phyloP scores from a whole-genome alignment of 441 rosid genomes.

The Manihot esculenta region DNA sequence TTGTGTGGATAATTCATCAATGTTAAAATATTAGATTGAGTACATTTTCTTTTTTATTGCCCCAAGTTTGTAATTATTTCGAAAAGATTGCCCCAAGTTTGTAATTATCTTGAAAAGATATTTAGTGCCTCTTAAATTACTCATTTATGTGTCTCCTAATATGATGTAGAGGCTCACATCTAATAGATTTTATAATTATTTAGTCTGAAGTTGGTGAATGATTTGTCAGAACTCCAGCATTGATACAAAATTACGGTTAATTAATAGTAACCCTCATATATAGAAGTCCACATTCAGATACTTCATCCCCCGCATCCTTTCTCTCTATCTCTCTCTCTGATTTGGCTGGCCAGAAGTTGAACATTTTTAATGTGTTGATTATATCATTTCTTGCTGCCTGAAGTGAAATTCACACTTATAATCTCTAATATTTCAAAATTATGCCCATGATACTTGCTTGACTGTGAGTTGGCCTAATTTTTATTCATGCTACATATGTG shows the following conservation, averaged over 20 bases:
- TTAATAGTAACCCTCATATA: background rate
- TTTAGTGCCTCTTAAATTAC: slow-evolving; percentile 1
- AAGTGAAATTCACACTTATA: background rate
- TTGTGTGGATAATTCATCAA: background rate
- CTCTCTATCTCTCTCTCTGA: background rate
- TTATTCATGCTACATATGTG: background rate
- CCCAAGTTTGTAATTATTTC: too few species aligned
- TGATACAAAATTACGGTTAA: background rate
- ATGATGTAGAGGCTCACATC: background rate
- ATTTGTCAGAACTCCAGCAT: slow-evolving; percentile 11
- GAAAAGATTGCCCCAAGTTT: too few species aligned
- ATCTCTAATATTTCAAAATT: background rate
- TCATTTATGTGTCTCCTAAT: too few species aligned
- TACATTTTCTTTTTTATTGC: too few species aligned
- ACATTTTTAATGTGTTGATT: too few species aligned
- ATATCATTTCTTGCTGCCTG: too few species aligned
- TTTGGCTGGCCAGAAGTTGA: slow-evolving; percentile 3
- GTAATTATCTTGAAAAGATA: too few species aligned
- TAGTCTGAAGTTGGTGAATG: background rate
- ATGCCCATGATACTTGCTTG: background rate
- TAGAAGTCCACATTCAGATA: background rate
- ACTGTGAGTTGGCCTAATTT: background rate
- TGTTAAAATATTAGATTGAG: too few species aligned
- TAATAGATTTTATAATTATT: background rate
- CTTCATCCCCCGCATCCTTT: too few species aligned